A percentile compares a stretch with the other conserved stretches of the same genome.
phyloP scores from a whole-genome alignment of 257 asterid genomes.

The Gentiana dahurica region DNA sequence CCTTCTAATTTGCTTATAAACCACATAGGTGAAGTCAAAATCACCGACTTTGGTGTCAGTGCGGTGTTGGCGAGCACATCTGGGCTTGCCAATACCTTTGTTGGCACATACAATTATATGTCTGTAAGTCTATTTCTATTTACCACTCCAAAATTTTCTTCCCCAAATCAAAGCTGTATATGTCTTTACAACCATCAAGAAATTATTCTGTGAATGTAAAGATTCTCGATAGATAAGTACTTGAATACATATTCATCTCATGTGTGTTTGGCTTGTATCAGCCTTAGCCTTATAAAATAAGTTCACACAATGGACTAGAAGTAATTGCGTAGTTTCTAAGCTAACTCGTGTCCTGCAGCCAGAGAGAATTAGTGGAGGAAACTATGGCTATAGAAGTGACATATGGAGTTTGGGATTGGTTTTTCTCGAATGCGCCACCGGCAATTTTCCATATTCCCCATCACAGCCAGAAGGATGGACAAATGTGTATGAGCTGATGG shows the following conservation, averaged over 20 bases:
- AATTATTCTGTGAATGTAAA: too few species aligned
- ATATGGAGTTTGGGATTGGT: slow-evolving; percentile 97
- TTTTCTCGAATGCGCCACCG: slow-evolving; percentile 80
- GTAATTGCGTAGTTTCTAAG: slow-evolving; percentile 1
- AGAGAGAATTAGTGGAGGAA: slow-evolving; percentile 77
- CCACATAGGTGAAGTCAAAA: slow-evolving; percentile 95
- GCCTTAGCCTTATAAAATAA: too few species aligned
- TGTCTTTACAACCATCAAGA: too few species aligned
- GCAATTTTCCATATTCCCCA: slow-evolving; percentile 75
- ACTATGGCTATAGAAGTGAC: slow-evolving; percentile 79
- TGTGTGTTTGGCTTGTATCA: neutral
- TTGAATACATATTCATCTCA: neutral
- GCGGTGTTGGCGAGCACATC: slow-evolving; percentile 79
- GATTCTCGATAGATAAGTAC: too few species aligned
- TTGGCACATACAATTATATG: slow-evolving; percentile 98
- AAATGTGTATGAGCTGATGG: slow-evolving; percentile 86
- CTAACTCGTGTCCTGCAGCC: slow-evolving; percentile 40
- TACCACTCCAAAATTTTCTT: too few species aligned
- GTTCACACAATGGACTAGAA: too few species aligned
- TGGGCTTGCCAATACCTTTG: slow-evolving; percentile 85
- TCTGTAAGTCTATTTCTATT: slow-evolving; percentile 53
- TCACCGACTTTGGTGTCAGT: slow-evolving; percentile 97
- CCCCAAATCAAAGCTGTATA: too few species aligned
- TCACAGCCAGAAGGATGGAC: slow-evolving; percentile 88
- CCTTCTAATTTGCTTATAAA: slow-evolving; percentile 92